These are phyloP conservation scores for Saccharomyces hybrid DNA, from an alignment of 1,139 yeast genomes.

Conservation along the genomic window DNA sequence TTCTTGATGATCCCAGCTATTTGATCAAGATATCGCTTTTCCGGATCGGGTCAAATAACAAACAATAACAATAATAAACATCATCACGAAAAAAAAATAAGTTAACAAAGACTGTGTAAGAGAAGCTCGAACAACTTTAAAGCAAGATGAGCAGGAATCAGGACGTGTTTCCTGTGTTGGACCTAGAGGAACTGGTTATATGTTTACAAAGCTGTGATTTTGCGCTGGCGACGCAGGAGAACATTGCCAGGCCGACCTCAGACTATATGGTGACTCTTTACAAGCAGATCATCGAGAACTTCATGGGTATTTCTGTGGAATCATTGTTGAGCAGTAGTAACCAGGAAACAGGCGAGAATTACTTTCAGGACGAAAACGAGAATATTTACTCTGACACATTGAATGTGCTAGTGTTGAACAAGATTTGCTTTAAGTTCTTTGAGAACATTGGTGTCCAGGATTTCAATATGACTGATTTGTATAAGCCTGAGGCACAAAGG, in stretches of 20 bases:
- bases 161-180: constrained; percentile 58
- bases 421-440: constrained; percentile 55
- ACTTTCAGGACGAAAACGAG: constrained; percentile 21
- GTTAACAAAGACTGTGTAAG: background rate
- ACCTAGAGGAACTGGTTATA: constrained; percentile 51
- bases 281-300: constrained; percentile 65
- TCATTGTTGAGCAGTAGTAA: constrained; percentile 29
- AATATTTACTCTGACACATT: constrained; percentile 34
- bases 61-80: background rate
- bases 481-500: constrained; percentile 63
- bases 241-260: constrained; percentile 57
- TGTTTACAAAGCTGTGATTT: constrained; percentile 62
- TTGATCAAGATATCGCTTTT: background rate
- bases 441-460: constrained; percentile 71
- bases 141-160: constrained; percentile 16
- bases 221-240: constrained; percentile 50
- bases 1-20: background rate
- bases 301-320: constrained; percentile 53
- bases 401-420: constrained; percentile 47
- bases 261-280: constrained; percentile 54
- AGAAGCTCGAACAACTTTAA: background rate
- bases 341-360: constrained; percentile 14
- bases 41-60: background rate
- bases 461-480: constrained; percentile 61
- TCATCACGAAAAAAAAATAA: background rate